phyloP scores from a whole-genome alignment of 495 filamentous ascomycete species.

The Penicillium desertorum region DNA sequence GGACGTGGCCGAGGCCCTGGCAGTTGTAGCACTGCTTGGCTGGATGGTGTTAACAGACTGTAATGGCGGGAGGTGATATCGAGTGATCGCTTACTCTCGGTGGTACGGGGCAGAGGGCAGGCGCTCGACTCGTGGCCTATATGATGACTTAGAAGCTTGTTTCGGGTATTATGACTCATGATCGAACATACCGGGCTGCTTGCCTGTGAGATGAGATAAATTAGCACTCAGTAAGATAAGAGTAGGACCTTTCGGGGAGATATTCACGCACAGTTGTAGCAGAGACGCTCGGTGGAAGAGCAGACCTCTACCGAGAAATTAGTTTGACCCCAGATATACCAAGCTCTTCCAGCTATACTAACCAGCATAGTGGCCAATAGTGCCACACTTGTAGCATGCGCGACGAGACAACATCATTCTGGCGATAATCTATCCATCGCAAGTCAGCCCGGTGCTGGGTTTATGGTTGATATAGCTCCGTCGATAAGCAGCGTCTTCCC shows the following conservation, averaged over 20 bases:
- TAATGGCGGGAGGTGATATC: not conserved
- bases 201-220: constrained; percentile 52
- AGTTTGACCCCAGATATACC: constrained; percentile 6
- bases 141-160: constrained; percentile 35
- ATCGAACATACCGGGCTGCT: constrained; percentile 70
- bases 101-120: constrained; percentile 93
- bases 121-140: constrained; percentile 95
- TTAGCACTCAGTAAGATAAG: constrained; percentile 23
- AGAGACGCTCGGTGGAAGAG: constrained; percentile 93
- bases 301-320: constrained; percentile 69
- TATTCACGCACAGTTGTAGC: constrained; percentile 88
- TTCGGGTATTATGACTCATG: constrained; percentile 17
- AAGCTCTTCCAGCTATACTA: constrained; percentile 32
- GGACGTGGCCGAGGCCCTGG: constrained; percentile 96
- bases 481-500: constrained; percentile 10
- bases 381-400: constrained; percentile 99
- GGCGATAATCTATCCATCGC: constrained; percentile 30
- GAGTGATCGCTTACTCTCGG: constrained; percentile 66
- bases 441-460: constrained; percentile 14
- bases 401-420: constrained; percentile 96
- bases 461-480: constrained; percentile 16
- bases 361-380: constrained; percentile 96
- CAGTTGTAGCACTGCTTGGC: constrained; percentile 99
- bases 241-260: constrained; percentile 11
- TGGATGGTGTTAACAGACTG: constrained; percentile 38